phyloP scores from a whole-genome alignment of 1,139 yeast species.

The Casaregolazyma lundiana region DNA sequence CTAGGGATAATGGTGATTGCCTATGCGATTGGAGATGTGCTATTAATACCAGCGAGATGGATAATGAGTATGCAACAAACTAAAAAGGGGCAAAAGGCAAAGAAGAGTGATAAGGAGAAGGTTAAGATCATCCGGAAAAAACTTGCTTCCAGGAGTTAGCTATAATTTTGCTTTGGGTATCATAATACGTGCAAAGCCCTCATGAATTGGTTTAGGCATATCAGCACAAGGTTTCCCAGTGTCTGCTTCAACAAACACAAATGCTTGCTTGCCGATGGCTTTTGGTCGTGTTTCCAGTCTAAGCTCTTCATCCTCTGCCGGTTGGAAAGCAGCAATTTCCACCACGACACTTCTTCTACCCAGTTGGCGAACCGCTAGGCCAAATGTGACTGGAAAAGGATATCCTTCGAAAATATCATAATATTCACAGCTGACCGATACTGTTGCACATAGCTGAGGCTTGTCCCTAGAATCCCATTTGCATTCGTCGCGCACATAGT shows the following conservation, averaged over 20 bases:
- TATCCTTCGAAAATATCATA: slow-evolving; percentile 28
- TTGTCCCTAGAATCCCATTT: slow-evolving; percentile 20
- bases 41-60: slow-evolving; percentile 19
- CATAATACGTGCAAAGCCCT: background rate
- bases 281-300: slow-evolving; percentile 20
- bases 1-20: slow-evolving; percentile 28
- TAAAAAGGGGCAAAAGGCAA: slow-evolving; percentile 30
- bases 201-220: background rate
- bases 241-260: slow-evolving; percentile 28
- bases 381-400: slow-evolving; percentile 28
- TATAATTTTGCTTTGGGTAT: background rate
- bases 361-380: slow-evolving; percentile 27
- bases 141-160: background rate
- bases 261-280: slow-evolving; percentile 30
- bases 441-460: slow-evolving; percentile 28
- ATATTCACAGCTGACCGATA: slow-evolving; percentile 29
- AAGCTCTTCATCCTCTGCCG: slow-evolving; percentile 7
- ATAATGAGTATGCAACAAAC: slow-evolving; percentile 16
- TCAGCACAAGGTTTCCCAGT: background rate
- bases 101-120: slow-evolving; percentile 17
- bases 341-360: slow-evolving; percentile 30
- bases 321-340: slow-evolving; percentile 32
- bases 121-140: slow-evolving; percentile 7
- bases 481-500: slow-evolving; percentile 28
- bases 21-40: slow-evolving; percentile 26